Percentiles rank a stretch among this genome's conserved stretches.
Conservation (phyloP, 2,329 filamentous ascomycete species). For the Aspergillus awamori region DNA sequence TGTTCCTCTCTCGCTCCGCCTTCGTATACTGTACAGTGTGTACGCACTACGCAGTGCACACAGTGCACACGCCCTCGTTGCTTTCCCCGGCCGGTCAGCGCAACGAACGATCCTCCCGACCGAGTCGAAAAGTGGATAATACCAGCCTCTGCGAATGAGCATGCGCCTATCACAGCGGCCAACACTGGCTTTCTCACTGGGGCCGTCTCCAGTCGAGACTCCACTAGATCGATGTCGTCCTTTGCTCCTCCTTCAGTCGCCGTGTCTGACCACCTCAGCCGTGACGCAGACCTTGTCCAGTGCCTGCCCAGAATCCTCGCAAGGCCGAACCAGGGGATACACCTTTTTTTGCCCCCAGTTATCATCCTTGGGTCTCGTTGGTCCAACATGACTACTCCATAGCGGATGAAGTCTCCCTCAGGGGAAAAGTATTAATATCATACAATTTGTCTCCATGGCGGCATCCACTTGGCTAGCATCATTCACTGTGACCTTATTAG, state of each 20-base stretch:
- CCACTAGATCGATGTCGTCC: conserved; percentile 21
- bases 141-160: conserved; percentile 16
- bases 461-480: conserved; percentile 9
- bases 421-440: conserved; percentile 18
- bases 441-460: conserved; percentile 7
- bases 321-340: conserved; percentile 15
- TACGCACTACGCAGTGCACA: background rate
- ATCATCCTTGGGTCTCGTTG: conserved; percentile 11
- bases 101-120: conserved; percentile 16
- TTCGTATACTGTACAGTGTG: conserved; percentile 8
- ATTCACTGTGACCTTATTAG: conserved; percentile 3
- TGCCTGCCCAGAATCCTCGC: conserved; percentile 10
- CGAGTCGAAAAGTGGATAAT: conserved; percentile 12
- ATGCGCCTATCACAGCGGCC: background rate
- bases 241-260: conserved; percentile 23
- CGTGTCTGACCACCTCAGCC: conserved; percentile 21
- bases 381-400: conserved; percentile 2
- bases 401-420: conserved; percentile 3
- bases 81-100: conserved; percentile 18
- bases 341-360: conserved; percentile 17
- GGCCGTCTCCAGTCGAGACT: conserved; percentile 19
- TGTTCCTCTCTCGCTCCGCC: conserved; percentile 4
- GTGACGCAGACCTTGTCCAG: conserved; percentile 8
- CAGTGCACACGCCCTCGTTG: conserved; percentile 4
- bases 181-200: conserved; percentile 14